Conservation (phyloP, 2,329 filamentous ascomycete species). For the Furcasterigmium sp. region DNA sequence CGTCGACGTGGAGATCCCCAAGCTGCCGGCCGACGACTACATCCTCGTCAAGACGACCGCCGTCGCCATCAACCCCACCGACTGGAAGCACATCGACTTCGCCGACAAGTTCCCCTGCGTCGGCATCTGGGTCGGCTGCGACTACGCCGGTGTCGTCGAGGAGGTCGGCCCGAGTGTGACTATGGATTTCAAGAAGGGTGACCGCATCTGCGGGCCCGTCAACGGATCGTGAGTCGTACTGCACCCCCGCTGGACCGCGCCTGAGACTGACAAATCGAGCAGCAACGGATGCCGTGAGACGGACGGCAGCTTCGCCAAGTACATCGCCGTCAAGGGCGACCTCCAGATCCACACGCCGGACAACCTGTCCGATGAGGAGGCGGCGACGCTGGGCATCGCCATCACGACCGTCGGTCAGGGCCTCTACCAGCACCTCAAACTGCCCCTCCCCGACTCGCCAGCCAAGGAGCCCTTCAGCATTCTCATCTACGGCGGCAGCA, state of each 20-base stretch:
- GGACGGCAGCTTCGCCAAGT: constrained; percentile 35
- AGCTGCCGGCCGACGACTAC: constrained; percentile 10
- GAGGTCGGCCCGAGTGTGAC: constrained; percentile 36
- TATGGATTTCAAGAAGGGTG: constrained; percentile 38
- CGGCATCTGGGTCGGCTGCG: constrained; percentile 29
- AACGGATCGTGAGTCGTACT: too few relatives aligned
- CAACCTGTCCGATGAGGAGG: constrained; percentile 37
- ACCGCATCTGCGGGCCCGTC: constrained; percentile 32
- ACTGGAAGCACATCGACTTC: constrained; percentile 23
- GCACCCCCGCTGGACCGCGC: too few relatives aligned
- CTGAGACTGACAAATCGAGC: too few relatives aligned
- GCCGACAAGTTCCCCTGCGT: background rate
- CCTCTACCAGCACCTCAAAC: constrained; percentile 38
- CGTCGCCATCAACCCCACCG: constrained; percentile 25
- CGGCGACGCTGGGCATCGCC: constrained; percentile 35
- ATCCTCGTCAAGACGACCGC: constrained; percentile 21
- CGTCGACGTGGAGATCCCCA: constrained; percentile 3
- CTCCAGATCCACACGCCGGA: constrained; percentile 37
- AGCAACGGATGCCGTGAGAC: constrained; percentile 16
- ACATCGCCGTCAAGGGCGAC: constrained; percentile 29
- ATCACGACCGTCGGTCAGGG: constrained; percentile 39
- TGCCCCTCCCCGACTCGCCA: constrained; percentile 37
- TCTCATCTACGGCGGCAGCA: constrained; percentile 44
- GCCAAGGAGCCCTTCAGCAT: constrained; percentile 29
- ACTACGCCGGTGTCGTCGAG: constrained; percentile 41